Base-by-base conservation (phyloP, 129 eudicot species). In the Escallonia herrerae region DNA sequence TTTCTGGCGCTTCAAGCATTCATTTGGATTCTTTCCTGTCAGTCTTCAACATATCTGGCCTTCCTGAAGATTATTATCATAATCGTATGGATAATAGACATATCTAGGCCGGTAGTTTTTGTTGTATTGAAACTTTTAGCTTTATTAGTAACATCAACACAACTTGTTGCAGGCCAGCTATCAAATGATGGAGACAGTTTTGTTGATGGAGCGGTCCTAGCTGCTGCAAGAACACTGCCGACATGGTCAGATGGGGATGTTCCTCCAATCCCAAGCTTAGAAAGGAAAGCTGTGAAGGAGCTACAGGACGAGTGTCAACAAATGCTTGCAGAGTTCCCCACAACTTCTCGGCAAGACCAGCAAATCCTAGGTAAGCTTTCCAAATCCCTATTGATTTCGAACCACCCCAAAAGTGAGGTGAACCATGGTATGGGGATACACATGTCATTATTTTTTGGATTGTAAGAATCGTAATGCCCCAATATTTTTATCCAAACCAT, bases 21-120 rank as follows among this genome's bases (percentile, higher is more conserved):
- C 97, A 94, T 79, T 63, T 94, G 78, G 94, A 94, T 79, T 83
- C 99, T 53, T 94, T 94, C 81, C 84, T 94, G 82, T 94, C 99
- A 57, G 95, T 86, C 63, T 94, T 94, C 85, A 84, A 89, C 82
- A 86, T 94, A 63, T 80, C 87, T 39, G 99, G 97, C 22, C 83
- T 86, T 62, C 89, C 84, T 2, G 81, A 76, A 42, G 97, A 89
- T 67, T 94, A 94, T 76, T 89, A 94, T 74, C 86, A 89, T 79
- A 89, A 86, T 46, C 73, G 99, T 94, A 89, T 39, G 77, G 54
- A 13, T 61, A 12, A 60, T 46, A 43, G 10, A 39, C n/a, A 59
- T 54, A 61, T 43, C 41, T 41, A 8, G 44, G 44, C n/a, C 22
- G 11, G 37, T 14, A 44, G n/a, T 52, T 37, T 44, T 37, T 58